Evolutionary conservation across 306 rosid genomes (phyloP).

Genomic region (Cyamopsis tetragonoloba): DNA sequence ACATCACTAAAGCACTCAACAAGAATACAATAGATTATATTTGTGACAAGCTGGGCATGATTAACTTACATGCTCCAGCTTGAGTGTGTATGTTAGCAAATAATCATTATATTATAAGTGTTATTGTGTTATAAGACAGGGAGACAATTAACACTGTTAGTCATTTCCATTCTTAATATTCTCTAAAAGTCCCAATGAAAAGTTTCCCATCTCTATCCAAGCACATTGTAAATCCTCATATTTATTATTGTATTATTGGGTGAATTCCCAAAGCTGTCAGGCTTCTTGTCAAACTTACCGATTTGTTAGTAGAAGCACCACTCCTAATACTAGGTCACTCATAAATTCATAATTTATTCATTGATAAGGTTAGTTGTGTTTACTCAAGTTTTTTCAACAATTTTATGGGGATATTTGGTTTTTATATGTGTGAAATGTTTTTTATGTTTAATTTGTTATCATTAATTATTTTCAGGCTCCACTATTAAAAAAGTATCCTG

Average conservation of each 20-base stretch:
- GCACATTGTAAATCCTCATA: not conserved
- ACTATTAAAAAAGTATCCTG: slow-evolving; percentile 79
- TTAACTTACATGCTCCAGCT: not conserved
- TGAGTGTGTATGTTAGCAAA: not conserved
- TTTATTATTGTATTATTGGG: not conserved
- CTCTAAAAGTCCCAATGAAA: not conserved
- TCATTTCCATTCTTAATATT: not conserved
- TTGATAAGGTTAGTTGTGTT: not conserved
- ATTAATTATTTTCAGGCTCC: slow-evolving; percentile 72
- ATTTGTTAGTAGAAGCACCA: not conserved
- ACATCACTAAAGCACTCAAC: too few species aligned
- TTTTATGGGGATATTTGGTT: not conserved
- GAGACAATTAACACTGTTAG: not conserved
- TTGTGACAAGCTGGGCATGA: not conserved
- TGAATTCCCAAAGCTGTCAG: not conserved
- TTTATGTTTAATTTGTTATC: slow-evolving; percentile 1
- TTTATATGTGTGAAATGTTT: slow-evolving; percentile 14
- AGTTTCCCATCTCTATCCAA: not conserved
- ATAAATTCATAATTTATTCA: not conserved
- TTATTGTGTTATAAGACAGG: slow-evolving; percentile 10
- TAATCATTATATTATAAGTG: not conserved
- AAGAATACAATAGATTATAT: too few species aligned
- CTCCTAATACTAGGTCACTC: not conserved
- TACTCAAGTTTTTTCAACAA: not conserved
- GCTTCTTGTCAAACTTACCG: slow-evolving; percentile 11